A percentile compares a stretch with the other conserved stretches of the same genome.
These are phyloP conservation scores for Tieghemiomyces parasiticus DNA, from an alignment of 192 early-diverging fungal genomes.

Conservation along the genomic window DNA sequence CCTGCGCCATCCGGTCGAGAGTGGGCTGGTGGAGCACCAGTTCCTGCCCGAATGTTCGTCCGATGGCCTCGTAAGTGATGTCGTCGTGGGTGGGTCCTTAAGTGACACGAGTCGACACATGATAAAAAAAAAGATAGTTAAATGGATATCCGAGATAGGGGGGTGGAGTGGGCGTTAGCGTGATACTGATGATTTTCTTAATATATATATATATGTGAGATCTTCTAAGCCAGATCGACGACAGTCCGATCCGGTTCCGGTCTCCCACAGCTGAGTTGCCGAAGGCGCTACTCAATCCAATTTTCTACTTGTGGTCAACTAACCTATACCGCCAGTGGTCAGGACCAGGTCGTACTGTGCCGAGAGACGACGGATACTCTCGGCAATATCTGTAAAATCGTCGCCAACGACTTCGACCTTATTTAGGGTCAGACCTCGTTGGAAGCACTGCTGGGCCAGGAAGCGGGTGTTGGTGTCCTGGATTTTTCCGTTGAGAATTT, in stretches of 20 bases:
- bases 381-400: constrained; percentile 18
- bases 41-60: constrained; percentile 33
- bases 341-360: constrained; percentile 37
- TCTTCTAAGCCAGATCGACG: no score
- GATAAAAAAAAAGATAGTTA: no score
- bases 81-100: constrained; percentile 55
- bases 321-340: constrained; percentile 62
- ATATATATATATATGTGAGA: no score
- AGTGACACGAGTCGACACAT: no score
- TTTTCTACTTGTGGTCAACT: no score
- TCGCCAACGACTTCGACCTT: constrained; percentile 36
- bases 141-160: no score
- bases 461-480: constrained; percentile 42
- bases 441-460: constrained; percentile 43
- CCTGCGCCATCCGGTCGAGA: constrained; percentile 32
- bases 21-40: constrained; percentile 38
- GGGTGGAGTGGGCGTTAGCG: no score
- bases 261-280: no score
- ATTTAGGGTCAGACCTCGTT: constrained; percentile 37
- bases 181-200: no score
- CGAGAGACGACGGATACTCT: constrained; percentile 31
- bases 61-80: constrained; percentile 48
- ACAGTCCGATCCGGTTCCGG: no score
- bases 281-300: no score
- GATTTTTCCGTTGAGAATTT: constrained; percentile 56